These are phyloP conservation scores for Fusarium sacchari DNA, from an alignment of 2,329 filamentous ascomycete genomes.

Conservation along the genomic window DNA sequence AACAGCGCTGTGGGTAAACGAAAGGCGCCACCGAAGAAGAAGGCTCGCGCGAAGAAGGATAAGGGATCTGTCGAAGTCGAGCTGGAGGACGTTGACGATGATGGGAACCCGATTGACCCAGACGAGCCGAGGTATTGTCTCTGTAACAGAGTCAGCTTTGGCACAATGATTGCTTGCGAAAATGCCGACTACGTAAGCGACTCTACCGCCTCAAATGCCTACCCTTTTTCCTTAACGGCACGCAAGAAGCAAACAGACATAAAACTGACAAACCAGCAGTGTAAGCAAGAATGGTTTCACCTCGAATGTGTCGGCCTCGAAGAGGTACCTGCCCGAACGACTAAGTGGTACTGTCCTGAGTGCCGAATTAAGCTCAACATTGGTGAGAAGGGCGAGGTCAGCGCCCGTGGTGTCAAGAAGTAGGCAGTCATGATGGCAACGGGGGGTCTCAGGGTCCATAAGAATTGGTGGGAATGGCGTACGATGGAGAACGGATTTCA, in stretches of 20 bases:
- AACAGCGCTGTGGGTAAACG: conserved; percentile 77
- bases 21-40: conserved; percentile 75
- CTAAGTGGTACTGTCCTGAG: conserved; percentile 87
- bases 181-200: conserved; percentile 73
- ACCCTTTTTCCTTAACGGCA: conserved; percentile 6
- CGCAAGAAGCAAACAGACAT: conserved; percentile 7
- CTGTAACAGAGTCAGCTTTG: conserved; percentile 83
- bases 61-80: conserved; percentile 57
- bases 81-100: conserved; percentile 71
- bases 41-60: conserved; percentile 62
- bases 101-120: conserved; percentile 76
- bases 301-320: conserved; percentile 78
- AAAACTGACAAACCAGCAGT: conserved; percentile 60
- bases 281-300: conserved; percentile 88
- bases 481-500: not conserved
- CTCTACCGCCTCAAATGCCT: conserved; percentile 8
- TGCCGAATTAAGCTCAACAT: conserved; percentile 72
- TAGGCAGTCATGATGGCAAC: conserved; percentile 33
- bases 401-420: conserved; percentile 64
- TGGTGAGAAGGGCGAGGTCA: conserved; percentile 71
- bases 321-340: conserved; percentile 74
- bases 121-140: conserved; percentile 81
- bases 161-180: conserved; percentile 85
- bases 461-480: not conserved
- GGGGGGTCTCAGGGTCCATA: conserved; percentile 2